Evolutionary conservation across 2,329 filamentous ascomycete genomes (phyloP).

Genomic region (Epicoccum sorghinum): DNA sequence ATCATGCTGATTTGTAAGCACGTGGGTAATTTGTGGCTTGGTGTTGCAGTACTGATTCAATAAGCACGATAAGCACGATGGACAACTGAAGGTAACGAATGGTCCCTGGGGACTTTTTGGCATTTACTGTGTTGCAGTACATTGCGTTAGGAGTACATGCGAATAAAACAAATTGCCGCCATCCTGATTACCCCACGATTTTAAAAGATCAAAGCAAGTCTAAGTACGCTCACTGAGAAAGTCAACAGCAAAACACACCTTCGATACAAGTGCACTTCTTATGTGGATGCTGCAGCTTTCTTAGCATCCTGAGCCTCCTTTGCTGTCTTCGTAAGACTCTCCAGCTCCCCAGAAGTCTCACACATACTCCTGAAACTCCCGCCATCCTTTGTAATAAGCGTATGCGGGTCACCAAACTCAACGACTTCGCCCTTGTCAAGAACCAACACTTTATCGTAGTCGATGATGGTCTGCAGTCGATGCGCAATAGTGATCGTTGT

Average conservation of each 20-base stretch:
- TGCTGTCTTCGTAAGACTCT: constrained; percentile 62
- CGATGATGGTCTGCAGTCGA: constrained; percentile 92
- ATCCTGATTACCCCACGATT: background rate
- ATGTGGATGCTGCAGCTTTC: background rate
- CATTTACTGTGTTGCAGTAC: background rate
- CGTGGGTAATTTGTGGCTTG: background rate
- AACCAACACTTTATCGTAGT: constrained; percentile 97
- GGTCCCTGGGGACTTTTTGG: background rate
- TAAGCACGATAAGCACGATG: background rate
- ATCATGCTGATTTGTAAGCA: background rate
- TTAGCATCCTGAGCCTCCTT: constrained; percentile 51
- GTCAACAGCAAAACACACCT: too few relatives aligned
- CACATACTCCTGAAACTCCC: constrained; percentile 73
- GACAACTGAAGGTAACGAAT: background rate
- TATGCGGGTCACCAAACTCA: constrained; percentile 89
- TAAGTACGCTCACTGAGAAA: background rate
- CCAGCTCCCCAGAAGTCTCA: constrained; percentile 67
- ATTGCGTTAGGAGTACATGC: background rate
- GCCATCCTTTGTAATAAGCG: constrained; percentile 67
- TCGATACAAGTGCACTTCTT: background rate
- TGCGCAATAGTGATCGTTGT: constrained; percentile 98
- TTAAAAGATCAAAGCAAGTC: background rate
- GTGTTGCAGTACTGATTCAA: background rate
- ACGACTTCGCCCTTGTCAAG: constrained; percentile 86
- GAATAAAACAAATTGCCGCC: background rate